These are phyloP conservation scores for Leptodontidium sp. DNA, from an alignment of 2,329 filamentous ascomycete species.

Conservation along the genomic window DNA sequence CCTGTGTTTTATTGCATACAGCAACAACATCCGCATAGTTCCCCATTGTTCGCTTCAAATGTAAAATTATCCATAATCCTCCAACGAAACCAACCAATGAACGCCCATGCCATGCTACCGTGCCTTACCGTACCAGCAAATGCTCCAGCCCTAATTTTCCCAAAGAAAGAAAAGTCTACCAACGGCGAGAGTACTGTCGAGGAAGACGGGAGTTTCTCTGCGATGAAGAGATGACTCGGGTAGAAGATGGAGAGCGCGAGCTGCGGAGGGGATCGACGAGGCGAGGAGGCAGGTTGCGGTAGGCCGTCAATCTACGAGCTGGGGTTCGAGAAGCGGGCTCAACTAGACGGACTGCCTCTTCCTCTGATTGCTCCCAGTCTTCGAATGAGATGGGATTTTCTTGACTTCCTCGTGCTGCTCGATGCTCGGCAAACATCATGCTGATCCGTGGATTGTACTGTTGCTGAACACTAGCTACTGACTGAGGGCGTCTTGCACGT, in stretches of 20 bases:
- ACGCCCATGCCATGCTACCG: constrained; percentile 15
- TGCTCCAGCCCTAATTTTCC: constrained; percentile 16
- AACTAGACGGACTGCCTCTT: constrained; percentile 25
- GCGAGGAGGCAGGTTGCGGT: constrained; percentile 34
- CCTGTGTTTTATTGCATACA: not conserved
- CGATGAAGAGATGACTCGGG: constrained; percentile 38
- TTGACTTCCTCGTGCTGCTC: constrained; percentile 32
- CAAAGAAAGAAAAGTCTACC: not conserved
- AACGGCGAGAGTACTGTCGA: constrained; percentile 34
- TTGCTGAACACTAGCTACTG: constrained; percentile 34
- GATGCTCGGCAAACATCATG: constrained; percentile 45
- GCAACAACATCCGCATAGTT: not conserved
- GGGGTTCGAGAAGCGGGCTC: constrained; percentile 35
- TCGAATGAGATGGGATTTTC: constrained; percentile 31
- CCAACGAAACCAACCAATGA: not conserved
- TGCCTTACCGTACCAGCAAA: constrained; percentile 3
- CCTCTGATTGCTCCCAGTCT: constrained; percentile 31
- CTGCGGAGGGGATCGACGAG: constrained; percentile 38
- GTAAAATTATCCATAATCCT: not conserved
- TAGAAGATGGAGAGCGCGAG: constrained; percentile 41
- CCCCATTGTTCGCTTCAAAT: not conserved
- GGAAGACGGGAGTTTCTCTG: constrained; percentile 34
- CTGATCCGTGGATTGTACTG: constrained; percentile 46
- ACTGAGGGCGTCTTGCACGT: constrained; percentile 33
- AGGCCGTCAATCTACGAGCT: constrained; percentile 36